Conservation (phyloP, 2,329 filamentous ascomycete species). For the Colletotrichum incanum region DNA sequence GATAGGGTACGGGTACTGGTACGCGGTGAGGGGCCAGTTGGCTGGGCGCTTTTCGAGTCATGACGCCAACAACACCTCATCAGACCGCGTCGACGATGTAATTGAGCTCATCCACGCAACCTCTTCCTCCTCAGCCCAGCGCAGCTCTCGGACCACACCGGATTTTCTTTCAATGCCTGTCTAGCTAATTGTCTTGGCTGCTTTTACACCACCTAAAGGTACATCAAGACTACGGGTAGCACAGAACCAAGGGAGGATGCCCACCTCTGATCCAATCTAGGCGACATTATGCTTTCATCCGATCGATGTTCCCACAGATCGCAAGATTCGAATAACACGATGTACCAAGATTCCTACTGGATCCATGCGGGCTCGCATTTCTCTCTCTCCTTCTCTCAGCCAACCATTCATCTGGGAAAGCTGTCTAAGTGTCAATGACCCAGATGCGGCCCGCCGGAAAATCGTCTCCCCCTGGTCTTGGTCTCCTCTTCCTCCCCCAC, state of each 20-base stretch:
- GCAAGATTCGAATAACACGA: background rate
- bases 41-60: conserved; percentile 17
- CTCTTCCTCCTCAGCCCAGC: background rate
- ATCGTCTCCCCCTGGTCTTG: conserved; percentile 23
- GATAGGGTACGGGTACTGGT: conserved; percentile 16
- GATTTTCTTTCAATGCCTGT: background rate
- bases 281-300: conserved; percentile 13
- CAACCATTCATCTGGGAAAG: conserved; percentile 5
- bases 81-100: conserved; percentile 34
- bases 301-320: conserved; percentile 3
- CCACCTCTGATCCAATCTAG: conserved; percentile 1
- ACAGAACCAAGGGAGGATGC: conserved; percentile 1
- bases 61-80: conserved; percentile 42
- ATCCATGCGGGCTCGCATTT: background rate
- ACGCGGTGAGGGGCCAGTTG: conserved; percentile 8
- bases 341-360: background rate
- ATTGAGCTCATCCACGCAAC: conserved; percentile 2
- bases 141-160: background rate
- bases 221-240: background rate
- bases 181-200: background rate
- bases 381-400: background rate
- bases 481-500: conserved; percentile 21
- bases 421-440: background rate
- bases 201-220: background rate
- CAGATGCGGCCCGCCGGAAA: conserved; percentile 34